Evolutionary conservation across 1,284 basidiomycete species (phyloP), one percentile per base, ranked within the genome.

Genomic region (Meripilus lineatus): DNA sequence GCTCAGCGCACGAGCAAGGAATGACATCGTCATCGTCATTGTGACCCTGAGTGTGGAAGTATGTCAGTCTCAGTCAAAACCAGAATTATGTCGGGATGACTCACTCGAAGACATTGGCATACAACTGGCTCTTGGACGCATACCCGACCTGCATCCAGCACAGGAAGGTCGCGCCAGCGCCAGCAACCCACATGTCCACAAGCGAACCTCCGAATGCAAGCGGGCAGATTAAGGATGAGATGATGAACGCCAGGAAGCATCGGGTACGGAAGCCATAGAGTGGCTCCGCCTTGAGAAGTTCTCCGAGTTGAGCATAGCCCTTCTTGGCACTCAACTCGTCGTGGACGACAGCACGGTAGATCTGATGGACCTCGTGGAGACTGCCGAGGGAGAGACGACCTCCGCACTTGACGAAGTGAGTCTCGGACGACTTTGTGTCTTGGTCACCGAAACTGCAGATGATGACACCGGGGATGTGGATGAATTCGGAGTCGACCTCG

Each of bases 21-120:
- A 90, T 0, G 89, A 89, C 44, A 92, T 81, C 39, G 89, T 61
- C 47, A 90, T 89, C 0, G 88, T 85, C n/a, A 88, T 79, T 0
- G 84, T 87, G 52, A 93, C 90, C 59, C 89, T n/a, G n/a, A n/a
- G n/a, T 91, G 52, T n/a, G 20, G 28, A 34, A 22, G 2, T 1
- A 30, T 17, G 30, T 38, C 7, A 42, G 25, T 14, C 7, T 23
- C 42, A 18, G n/a, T 5, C 3, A 15, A 23, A 17, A 18, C 25
- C 21, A 48, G 44, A 22, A 45, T 42, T 22, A 42, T 42, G 39
- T 6, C n/a, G 32, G 30, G 34, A 32, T 46, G 3, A 74, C 87
- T 62, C 56, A 91, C 89, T 94, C 91, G 50, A 93, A 93, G 32
- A 93, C 88, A 56, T 89, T 90, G 24, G 85, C 84, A 61, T 90